These are phyloP conservation scores for Glebionis coronaria DNA, from an alignment of 129 eudicot species.

Conservation along the genomic window DNA sequence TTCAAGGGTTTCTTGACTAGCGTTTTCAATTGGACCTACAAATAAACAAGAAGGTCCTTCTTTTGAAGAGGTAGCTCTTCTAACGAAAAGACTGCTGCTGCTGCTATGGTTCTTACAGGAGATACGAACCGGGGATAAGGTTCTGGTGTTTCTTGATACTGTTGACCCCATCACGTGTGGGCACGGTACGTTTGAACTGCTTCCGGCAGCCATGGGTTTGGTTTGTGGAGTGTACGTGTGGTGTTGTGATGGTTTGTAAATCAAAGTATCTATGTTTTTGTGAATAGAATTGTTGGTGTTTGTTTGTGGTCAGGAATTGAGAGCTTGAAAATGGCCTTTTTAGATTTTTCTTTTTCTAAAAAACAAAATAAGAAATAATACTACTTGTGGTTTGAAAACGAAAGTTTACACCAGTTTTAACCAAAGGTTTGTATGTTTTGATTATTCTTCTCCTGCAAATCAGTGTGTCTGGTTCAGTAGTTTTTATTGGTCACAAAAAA, in stretches of 20 bases:
- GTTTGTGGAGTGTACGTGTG: conserved; percentile 25
- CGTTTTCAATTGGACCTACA: conserved; percentile 81
- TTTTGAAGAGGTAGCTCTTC: conserved; percentile 1
- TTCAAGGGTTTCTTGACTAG: conserved; percentile 82
- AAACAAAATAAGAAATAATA: too few relatives aligned
- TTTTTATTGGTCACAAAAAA: too few relatives aligned
- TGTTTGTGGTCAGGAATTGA: conserved; percentile 25
- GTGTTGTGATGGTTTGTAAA: too few relatives aligned
- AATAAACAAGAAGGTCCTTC: conserved; percentile 91
- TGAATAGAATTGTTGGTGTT: conserved; percentile 4
- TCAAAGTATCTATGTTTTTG: too few relatives aligned
- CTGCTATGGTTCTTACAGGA: conserved; percentile 41
- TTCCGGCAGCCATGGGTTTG: conserved; percentile 68
- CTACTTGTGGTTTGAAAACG: too few relatives aligned
- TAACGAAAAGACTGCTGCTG: conserved; percentile 28
- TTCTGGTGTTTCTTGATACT: conserved; percentile 38
- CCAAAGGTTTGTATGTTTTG: too few relatives aligned
- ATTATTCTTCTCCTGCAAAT: too few relatives aligned
- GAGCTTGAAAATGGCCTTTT: conserved; percentile 25
- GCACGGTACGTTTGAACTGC: conserved; percentile 29
- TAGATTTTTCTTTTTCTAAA: too few relatives aligned
- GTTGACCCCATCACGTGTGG: conserved; percentile 50
- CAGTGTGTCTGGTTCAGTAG: too few relatives aligned
- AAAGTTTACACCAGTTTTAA: too few relatives aligned
- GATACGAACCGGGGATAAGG: conserved; percentile 42